phyloP scores from a whole-genome alignment of 257 asterid genomes.

The Phtheirospermum japonicum region DNA sequence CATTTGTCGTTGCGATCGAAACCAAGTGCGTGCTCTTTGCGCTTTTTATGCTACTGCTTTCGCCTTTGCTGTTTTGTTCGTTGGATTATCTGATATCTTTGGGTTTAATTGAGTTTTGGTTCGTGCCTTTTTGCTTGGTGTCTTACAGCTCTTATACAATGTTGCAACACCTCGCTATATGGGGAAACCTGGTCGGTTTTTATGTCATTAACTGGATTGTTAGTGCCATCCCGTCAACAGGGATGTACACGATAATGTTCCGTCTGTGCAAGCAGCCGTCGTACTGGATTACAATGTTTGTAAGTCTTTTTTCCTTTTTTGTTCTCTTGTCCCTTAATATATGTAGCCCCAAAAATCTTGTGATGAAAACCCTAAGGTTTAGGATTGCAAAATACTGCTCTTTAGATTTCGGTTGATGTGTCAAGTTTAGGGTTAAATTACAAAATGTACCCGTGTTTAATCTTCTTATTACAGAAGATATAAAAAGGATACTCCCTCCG shows the following conservation, averaged over 20 bases:
- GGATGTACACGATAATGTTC: constrained; percentile 89
- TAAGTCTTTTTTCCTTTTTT: constrained; percentile 42
- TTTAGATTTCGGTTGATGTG: background rate
- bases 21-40: constrained; percentile 67
- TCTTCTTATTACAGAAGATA: too few relatives aligned
- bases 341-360: too few relatives aligned
- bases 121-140: constrained; percentile 22
- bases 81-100: constrained; percentile 12
- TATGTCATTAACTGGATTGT: constrained; percentile 87
- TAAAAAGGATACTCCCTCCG: too few relatives aligned
- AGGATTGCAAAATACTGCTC: background rate
- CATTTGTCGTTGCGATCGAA: constrained; percentile 89
- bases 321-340: too few relatives aligned
- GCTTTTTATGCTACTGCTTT: constrained; percentile 10
- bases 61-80: constrained; percentile 6
- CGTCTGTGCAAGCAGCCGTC: constrained; percentile 90
- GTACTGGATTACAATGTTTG: constrained; percentile 84
- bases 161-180: constrained; percentile 86
- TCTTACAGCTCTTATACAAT: constrained; percentile 75
- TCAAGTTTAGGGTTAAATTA: background rate
- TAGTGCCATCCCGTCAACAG: constrained; percentile 80
- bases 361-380: too few relatives aligned
- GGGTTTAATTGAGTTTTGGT: background rate
- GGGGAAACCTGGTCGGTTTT: constrained; percentile 93
- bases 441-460: too few relatives aligned